Evolutionary conservation across 805 yeast species (phyloP).

Genomic region (Candida methanosorbosa): DNA sequence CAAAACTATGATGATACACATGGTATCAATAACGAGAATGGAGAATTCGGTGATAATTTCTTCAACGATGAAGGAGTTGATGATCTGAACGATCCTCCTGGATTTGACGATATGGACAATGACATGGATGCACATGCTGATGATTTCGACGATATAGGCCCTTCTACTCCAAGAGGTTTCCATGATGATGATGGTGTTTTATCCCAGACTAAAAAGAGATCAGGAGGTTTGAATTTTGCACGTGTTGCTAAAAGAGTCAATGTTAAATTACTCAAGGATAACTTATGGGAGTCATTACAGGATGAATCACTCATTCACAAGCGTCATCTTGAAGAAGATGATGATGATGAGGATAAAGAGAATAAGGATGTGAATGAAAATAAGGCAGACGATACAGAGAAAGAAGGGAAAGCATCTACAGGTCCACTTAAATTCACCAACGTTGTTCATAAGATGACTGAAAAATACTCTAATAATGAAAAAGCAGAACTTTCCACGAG

Average conservation of each 20-base stretch:
- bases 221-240: constrained; percentile 30
- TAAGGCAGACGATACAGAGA: constrained; percentile 1
- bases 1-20: constrained; percentile 32
- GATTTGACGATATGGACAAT: constrained; percentile 27
- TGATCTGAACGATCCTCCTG: constrained; percentile 1
- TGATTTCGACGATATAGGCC: constrained; percentile 26
- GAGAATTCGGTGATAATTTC: constrained; percentile 8
- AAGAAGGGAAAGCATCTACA: too few species aligned
- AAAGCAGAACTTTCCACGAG: constrained; percentile 38
- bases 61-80: constrained; percentile 11
- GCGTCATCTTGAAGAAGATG: constrained; percentile 20
- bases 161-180: constrained; percentile 23
- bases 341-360: constrained; percentile 7
- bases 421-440: constrained; percentile 19
- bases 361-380: constrained; percentile 1
- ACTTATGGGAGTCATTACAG: constrained; percentile 35
- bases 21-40: constrained; percentile 11
- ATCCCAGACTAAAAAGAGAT: constrained; percentile 12
- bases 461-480: constrained; percentile 28
- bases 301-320: constrained; percentile 15
- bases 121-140: constrained; percentile 29
- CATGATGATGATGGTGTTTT: constrained; percentile 21
- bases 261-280: constrained; percentile 36
- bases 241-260: constrained; percentile 41
- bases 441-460: constrained; percentile 27